phyloP scores from a whole-genome alignment of 2,329 filamentous ascomycete species.

The Dothiorella sarmentorum region DNA sequence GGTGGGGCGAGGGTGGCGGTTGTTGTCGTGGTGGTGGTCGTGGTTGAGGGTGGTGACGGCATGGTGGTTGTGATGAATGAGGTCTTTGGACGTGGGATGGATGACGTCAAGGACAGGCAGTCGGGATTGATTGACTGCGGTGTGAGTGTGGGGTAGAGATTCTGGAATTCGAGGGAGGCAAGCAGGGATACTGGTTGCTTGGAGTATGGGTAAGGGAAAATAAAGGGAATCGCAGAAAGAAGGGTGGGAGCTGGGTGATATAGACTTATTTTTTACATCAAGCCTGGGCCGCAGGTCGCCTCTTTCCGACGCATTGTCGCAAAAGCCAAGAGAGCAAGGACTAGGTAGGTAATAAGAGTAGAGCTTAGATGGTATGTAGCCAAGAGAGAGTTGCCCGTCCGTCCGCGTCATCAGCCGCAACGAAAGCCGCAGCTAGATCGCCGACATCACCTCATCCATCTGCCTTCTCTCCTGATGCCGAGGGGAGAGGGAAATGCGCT shows the following conservation, averaged over 20 bases:
- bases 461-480: constrained; percentile 2
- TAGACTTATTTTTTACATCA: background rate
- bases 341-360: background rate
- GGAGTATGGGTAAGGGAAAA: background rate
- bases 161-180: background rate
- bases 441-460: constrained; percentile 5
- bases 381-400: background rate
- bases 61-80: background rate
- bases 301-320: background rate
- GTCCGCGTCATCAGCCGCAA: background rate
- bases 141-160: background rate
- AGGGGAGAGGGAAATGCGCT: background rate
- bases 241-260: background rate
- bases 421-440: background rate
- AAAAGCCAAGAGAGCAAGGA: background rate
- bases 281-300: background rate
- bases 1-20: background rate
- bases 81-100: background rate
- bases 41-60: background rate
- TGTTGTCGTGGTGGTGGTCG: background rate
- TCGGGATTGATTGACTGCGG: background rate
- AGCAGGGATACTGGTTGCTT: background rate
- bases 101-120: background rate
- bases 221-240: background rate
- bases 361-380: background rate